Evolutionary conservation across 441 rosid genomes (phyloP).

Genomic region (Brassica hybrid): DNA sequence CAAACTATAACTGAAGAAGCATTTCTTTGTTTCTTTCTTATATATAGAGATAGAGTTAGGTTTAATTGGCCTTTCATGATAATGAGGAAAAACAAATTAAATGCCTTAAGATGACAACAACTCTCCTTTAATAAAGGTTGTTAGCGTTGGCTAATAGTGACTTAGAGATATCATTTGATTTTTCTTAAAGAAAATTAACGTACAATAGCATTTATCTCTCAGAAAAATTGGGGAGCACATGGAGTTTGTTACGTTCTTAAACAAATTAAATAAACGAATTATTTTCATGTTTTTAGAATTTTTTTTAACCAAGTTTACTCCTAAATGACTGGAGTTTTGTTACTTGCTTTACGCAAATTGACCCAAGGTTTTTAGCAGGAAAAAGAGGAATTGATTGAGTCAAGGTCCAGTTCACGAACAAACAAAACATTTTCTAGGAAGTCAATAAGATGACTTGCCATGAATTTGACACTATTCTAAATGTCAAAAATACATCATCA

Average conservation of each 20-base stretch:
- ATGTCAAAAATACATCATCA: not conserved
- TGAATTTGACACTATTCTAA: conserved; percentile 6
- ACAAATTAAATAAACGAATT: conserved; percentile 4
- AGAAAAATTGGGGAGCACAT: conserved; percentile 13
- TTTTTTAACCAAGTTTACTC: conserved; percentile 13
- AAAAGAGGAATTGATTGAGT: conserved; percentile 33
- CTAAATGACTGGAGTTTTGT: conserved; percentile 13
- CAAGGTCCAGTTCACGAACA: conserved; percentile 16
- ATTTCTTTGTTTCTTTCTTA: not conserved
- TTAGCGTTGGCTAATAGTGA: not conserved
- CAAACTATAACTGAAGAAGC: conserved; percentile 9
- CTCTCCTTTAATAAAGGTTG: not conserved
- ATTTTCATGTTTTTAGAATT: not conserved
- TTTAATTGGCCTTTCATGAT: not conserved
- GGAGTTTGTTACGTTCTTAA: not conserved
- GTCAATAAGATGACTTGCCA: conserved; percentile 10
- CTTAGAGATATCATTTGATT: not conserved
- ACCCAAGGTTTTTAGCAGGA: conserved; percentile 14
- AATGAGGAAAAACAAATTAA: not conserved
- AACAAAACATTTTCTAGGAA: not conserved
- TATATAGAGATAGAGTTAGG: not conserved
- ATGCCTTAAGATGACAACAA: conserved; percentile 8
- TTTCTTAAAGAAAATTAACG: not conserved
- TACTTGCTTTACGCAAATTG: conserved; percentile 11
- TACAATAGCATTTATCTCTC: not conserved